Conservation (phyloP, 495 filamentous ascomycete genomes). For the Haplographium delicatum region DNA sequence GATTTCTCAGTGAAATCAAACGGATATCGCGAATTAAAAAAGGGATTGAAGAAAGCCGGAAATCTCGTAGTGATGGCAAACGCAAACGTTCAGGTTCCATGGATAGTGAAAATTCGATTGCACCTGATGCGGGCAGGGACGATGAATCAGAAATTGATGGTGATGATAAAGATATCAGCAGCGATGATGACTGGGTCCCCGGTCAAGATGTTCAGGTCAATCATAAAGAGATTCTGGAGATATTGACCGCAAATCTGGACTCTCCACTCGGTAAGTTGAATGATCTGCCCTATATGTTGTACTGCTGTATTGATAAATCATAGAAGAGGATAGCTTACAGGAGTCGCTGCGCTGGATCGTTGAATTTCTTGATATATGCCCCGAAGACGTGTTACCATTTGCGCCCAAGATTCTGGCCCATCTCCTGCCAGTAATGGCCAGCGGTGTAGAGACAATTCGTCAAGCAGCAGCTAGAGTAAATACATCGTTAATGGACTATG, state of each 20-base stretch:
- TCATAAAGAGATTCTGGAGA: constrained; percentile 85
- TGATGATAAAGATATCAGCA: constrained; percentile 58
- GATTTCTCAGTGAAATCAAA: constrained; percentile 91
- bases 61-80: constrained; percentile 56
- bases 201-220: constrained; percentile 97
- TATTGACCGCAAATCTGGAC: constrained; percentile 85
- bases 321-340: constrained; percentile 84
- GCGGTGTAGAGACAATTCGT: constrained; percentile 80
- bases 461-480: constrained; percentile 87
- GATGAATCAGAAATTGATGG: constrained; percentile 51
- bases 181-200: constrained; percentile 91
- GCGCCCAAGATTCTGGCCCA: constrained; percentile 87
- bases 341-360: constrained; percentile 95
- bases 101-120: constrained; percentile 52
- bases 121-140: constrained; percentile 29
- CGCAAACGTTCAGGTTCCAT: constrained; percentile 60
- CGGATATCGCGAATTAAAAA: constrained; percentile 88
- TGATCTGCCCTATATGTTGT: constrained; percentile 6
- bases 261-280: constrained; percentile 68
- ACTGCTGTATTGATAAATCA: constrained; percentile 7
- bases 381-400: constrained; percentile 94
- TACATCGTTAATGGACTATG: constrained; percentile 82
- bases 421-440: constrained; percentile 91
- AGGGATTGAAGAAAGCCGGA: constrained; percentile 82
- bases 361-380: constrained; percentile 92